phyloP scores from a whole-genome alignment of 495 filamentous ascomycete species.

The Xylaria flabelliformis region DNA sequence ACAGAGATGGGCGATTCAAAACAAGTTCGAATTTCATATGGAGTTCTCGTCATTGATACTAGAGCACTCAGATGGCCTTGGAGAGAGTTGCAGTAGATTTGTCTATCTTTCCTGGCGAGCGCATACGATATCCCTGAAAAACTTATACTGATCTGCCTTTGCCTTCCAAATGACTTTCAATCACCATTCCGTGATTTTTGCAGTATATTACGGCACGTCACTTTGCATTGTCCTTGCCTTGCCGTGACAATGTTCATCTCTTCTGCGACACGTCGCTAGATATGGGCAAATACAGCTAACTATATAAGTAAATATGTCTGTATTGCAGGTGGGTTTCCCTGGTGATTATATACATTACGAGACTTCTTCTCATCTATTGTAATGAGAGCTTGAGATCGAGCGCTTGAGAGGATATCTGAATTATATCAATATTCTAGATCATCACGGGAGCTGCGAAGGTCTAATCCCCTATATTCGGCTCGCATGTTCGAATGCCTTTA shows the following conservation, averaged over 20 bases:
- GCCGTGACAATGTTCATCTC: not conserved
- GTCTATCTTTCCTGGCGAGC: conserved; percentile 3
- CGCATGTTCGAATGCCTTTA: no score
- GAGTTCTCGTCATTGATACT: not conserved
- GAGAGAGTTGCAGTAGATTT: not conserved
- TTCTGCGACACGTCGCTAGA: not conserved
- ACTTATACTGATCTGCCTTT: not conserved
- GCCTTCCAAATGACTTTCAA: not conserved
- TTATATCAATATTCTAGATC: no score
- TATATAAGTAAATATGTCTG: not conserved
- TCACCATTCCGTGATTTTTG: not conserved
- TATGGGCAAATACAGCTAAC: not conserved
- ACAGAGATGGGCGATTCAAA: not conserved
- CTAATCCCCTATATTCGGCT: no score
- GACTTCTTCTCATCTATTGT: no score
- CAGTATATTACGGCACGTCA: not conserved
- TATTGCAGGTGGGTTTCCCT: not conserved
- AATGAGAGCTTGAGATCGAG: no score
- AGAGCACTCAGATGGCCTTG: not conserved
- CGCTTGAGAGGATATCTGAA: no score
- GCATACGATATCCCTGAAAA: conserved; percentile 10
- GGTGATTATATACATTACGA: not conserved
- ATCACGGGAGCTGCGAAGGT: no score
- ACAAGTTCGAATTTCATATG: not conserved
- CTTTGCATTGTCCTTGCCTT: not conserved